phyloP scores from a whole-genome alignment of 2,329 filamentous ascomycete species.

The Aspergillus neoniger region DNA sequence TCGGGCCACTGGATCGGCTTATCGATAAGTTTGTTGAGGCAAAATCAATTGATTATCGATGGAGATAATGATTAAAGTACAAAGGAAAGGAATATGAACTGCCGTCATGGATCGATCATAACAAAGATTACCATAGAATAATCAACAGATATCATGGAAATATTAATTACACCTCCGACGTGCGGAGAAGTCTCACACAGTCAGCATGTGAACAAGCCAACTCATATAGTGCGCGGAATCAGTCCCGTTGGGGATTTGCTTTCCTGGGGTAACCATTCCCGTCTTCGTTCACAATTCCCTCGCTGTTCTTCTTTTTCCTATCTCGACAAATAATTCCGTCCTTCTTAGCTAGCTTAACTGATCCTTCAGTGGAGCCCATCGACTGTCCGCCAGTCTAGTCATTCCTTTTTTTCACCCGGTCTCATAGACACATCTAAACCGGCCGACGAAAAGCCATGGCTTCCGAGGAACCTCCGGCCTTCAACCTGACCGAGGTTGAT shows the following conservation, averaged over 20 bases:
- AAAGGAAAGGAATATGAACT: background rate
- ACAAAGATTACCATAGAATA: too few species aligned
- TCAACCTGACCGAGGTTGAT: constrained; percentile 54
- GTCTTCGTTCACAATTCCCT: constrained; percentile 1
- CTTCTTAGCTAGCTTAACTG: background rate
- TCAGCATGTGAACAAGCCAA: background rate
- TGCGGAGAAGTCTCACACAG: background rate
- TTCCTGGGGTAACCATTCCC: constrained; percentile 20
- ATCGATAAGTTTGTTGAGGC: background rate
- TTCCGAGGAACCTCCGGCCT: constrained; percentile 35
- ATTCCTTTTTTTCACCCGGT: background rate
- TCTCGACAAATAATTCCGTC: constrained; percentile 21
- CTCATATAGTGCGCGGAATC: constrained; percentile 1
- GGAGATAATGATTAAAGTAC: background rate
- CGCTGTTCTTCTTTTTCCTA: constrained; percentile 8
- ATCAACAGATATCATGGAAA: too few species aligned
- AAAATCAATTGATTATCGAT: background rate
- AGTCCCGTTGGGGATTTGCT: constrained; percentile 12
- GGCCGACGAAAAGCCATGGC: constrained; percentile 10
- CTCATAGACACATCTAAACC: background rate
- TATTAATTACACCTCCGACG: background rate
- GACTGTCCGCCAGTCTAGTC: background rate
- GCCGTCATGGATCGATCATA: background rate
- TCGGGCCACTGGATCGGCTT: background rate
- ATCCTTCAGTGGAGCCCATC: background rate